phyloP scores from a whole-genome alignment of 257 asterid genomes.

The Leptodermis oblonga region DNA sequence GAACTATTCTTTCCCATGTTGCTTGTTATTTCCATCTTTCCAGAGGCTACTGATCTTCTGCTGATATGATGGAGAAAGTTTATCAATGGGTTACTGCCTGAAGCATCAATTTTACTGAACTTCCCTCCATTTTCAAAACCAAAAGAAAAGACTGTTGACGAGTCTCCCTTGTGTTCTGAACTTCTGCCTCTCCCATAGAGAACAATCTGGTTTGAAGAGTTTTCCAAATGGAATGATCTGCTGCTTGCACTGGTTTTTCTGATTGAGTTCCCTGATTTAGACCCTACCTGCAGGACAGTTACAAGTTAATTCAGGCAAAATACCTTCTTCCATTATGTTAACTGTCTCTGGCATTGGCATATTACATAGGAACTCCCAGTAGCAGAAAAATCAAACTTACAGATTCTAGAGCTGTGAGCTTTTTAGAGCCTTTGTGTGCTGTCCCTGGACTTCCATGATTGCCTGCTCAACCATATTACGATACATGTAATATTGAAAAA shows the following conservation, averaged over 20 bases:
- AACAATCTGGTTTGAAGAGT: constrained; percentile 61
- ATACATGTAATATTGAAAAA: neutral
- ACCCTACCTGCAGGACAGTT: constrained; percentile 41
- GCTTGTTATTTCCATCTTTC: constrained; percentile 33
- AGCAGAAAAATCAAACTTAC: constrained; percentile 38
- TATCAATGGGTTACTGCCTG: constrained; percentile 53
- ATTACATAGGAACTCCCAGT: neutral
- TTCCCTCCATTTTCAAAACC: constrained; percentile 65
- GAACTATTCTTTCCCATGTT: constrained; percentile 23
- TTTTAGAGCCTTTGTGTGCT: constrained; percentile 45
- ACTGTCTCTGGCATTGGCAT: constrained; percentile 2
- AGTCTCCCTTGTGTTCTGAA: constrained; percentile 44
- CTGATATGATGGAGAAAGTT: constrained; percentile 60
- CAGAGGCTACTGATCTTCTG: constrained; percentile 42
- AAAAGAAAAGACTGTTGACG: constrained; percentile 59
- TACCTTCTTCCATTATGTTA: neutral
- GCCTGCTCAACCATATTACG: constrained; percentile 35
- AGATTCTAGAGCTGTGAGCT: constrained; percentile 44
- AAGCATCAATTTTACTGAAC: constrained; percentile 33
- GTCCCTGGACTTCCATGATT: constrained; percentile 45
- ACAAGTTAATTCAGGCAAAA: neutral
- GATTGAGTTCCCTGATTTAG: constrained; percentile 36
- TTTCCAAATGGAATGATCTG: constrained; percentile 33
- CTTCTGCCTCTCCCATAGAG: constrained; percentile 47
- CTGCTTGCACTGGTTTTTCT: constrained; percentile 33